phyloP scores from a whole-genome alignment of 1,284 basidiomycete genomes.

The Ustilago esculenta region DNA sequence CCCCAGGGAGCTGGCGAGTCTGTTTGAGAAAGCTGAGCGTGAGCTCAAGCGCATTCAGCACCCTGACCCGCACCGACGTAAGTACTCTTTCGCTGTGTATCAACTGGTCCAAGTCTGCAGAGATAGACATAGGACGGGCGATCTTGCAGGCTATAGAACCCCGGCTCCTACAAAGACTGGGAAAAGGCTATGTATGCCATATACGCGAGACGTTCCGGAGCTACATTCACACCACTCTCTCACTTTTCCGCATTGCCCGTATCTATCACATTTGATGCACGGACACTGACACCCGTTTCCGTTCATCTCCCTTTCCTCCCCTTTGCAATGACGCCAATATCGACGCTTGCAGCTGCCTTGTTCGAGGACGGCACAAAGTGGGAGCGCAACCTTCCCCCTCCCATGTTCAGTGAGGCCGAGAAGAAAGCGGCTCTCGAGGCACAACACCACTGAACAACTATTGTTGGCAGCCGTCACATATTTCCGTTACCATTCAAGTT shows the following conservation, averaged over 20 bases:
- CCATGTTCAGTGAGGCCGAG: conserved; percentile 64
- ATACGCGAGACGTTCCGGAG: too few relatives aligned
- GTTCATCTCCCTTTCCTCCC: not conserved
- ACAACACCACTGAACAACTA: conserved; percentile 36
- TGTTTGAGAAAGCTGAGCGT: conserved; percentile 84
- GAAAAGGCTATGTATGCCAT: too few relatives aligned
- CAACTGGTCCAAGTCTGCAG: not conserved
- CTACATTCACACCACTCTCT: too few relatives aligned
- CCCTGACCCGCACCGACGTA: conserved; percentile 91
- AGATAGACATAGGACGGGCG: too few relatives aligned
- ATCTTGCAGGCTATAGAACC: too few relatives aligned
- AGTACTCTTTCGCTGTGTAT: conserved; percentile 62
- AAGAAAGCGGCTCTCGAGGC: conserved; percentile 64
- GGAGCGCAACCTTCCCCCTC: conserved; percentile 58
- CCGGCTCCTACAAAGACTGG: too few relatives aligned
- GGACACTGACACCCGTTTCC: conserved; percentile 6
- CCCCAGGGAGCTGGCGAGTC: conserved; percentile 81
- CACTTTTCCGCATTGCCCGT: too few relatives aligned
- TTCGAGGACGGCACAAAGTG: conserved; percentile 67
- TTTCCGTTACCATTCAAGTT: too few relatives aligned
- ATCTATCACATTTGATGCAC: too few relatives aligned
- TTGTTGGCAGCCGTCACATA: not conserved
- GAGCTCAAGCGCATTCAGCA: conserved; percentile 76
- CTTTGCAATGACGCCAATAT: not conserved
- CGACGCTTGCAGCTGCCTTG: conserved; percentile 52